These are phyloP conservation scores for Herpetomonas tarakana DNA, from an alignment of 208 protist genomes.

Conservation along the genomic window DNA sequence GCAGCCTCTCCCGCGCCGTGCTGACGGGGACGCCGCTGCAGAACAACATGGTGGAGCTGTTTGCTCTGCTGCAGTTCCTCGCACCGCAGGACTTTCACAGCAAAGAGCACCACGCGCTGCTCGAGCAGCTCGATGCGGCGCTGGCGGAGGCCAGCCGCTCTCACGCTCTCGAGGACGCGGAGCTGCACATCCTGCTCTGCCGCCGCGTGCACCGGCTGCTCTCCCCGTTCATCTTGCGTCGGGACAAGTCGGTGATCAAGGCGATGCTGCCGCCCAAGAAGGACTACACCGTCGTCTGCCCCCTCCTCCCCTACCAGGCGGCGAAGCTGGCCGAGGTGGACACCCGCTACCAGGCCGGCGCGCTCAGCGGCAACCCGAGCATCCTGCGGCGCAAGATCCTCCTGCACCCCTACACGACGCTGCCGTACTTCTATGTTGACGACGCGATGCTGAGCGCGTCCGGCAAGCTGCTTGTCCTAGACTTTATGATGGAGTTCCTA, in stretches of 20 bases:
- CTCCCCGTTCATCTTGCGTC: slow-evolving; percentile 41
- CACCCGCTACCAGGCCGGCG: slow-evolving; percentile 12
- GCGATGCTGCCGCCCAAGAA: slow-evolving; percentile 29
- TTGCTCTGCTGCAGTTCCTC: slow-evolving; percentile 89
- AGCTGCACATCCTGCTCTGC: slow-evolving; percentile 41
- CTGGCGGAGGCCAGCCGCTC: slow-evolving; percentile 25
- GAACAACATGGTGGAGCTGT: slow-evolving; percentile 94
- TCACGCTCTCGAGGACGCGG: slow-evolving; percentile 26
- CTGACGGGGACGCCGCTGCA: slow-evolving; percentile 92
- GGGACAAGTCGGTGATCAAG: slow-evolving; percentile 36
- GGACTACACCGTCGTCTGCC: slow-evolving; percentile 41
- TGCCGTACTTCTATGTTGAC: slow-evolving; percentile 52
- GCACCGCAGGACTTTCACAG: slow-evolving; percentile 62
- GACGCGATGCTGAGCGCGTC: slow-evolving; percentile 58
- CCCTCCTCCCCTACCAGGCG: slow-evolving; percentile 39
- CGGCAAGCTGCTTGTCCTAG: slow-evolving; percentile 82
- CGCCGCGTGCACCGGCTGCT: slow-evolving; percentile 40
- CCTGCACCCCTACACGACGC: slow-evolving; percentile 87
- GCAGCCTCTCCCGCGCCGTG: slow-evolving; percentile 29
- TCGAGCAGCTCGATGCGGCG: slow-evolving; percentile 39
- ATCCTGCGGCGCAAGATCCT: slow-evolving; percentile 63
- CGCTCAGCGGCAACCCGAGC: slow-evolving; percentile 32
- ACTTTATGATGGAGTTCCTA: slow-evolving; percentile 82
- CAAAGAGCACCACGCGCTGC: slow-evolving; percentile 10
- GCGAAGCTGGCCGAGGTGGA: slow-evolving; percentile 23